Evolutionary conservation across 306 rosid genomes (phyloP).

Genomic region (Hippophae rhamnoides): DNA sequence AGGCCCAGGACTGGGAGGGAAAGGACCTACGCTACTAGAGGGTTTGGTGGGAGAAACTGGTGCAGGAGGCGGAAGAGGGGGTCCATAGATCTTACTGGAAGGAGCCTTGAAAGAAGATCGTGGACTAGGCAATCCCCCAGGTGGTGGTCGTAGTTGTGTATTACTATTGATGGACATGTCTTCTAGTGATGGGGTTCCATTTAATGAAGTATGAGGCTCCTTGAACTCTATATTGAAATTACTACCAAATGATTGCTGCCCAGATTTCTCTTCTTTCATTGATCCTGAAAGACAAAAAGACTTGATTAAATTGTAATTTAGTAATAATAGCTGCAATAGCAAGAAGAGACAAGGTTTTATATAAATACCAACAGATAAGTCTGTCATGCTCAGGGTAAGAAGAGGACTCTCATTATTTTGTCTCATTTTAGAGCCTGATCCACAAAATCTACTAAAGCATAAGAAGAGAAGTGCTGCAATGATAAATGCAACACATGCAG

Average conservation of each 20-base stretch:
- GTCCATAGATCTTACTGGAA: slow-evolving; percentile 22
- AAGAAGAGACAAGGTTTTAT: slow-evolving; percentile 5
- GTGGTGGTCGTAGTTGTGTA: slow-evolving; percentile 26
- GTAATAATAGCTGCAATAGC: slow-evolving; percentile 4
- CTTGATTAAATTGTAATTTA: slow-evolving; percentile 6
- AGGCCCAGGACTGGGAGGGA: slow-evolving; percentile 19
- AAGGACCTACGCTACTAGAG: too few species aligned
- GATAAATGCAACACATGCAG: slow-evolving; percentile 50
- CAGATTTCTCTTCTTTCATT: slow-evolving; percentile 40
- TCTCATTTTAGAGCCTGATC: slow-evolving; percentile 25
- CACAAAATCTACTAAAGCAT: slow-evolving; percentile 37
- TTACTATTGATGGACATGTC: slow-evolving; percentile 17
- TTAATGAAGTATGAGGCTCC: slow-evolving; percentile 15
- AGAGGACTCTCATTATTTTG: slow-evolving; percentile 81
- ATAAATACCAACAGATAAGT: slow-evolving; percentile 53
- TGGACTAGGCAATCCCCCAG: slow-evolving; percentile 63
- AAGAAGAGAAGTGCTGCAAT: slow-evolving; percentile 46
- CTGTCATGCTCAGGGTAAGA: slow-evolving; percentile 60
- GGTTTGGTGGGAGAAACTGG: too few species aligned
- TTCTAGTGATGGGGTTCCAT: slow-evolving; percentile 24
- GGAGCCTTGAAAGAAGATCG: slow-evolving; percentile 39
- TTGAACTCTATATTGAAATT: slow-evolving; percentile 13
- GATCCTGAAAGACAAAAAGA: slow-evolving; percentile 40
- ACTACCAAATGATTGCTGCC: slow-evolving; percentile 34
- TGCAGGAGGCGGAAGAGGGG: slow-evolving; percentile 5